Evolutionary conservation across 2,329 filamentous ascomycete species (phyloP).

Genomic region (Rhynchosporium agropyri): DNA sequence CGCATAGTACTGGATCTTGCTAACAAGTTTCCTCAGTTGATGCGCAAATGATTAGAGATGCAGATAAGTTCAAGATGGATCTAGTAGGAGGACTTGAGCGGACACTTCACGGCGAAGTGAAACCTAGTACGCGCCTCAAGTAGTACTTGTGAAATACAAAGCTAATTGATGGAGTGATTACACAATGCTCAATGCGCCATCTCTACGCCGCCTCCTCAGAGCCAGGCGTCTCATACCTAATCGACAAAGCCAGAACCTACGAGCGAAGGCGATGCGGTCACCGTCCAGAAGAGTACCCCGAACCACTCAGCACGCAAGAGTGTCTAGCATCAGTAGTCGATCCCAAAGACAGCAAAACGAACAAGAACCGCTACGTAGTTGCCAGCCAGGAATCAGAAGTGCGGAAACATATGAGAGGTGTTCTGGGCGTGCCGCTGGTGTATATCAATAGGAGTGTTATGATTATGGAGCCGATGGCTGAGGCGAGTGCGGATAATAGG

Average conservation of each 20-base stretch:
- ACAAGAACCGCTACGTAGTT: constrained; percentile 79
- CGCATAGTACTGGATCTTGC: constrained; percentile 15
- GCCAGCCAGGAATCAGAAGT: constrained; percentile 71
- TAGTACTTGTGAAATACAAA: neutral
- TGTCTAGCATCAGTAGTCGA: constrained; percentile 78
- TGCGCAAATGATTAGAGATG: constrained; percentile 80
- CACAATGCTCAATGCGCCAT: constrained; percentile 79
- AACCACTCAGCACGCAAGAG: constrained; percentile 69
- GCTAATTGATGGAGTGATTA: constrained; percentile 61
- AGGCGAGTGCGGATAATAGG: constrained; percentile 62
- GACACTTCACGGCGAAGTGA: constrained; percentile 84
- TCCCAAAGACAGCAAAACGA: constrained; percentile 69
- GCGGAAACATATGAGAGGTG: constrained; percentile 62
- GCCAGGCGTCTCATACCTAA: constrained; percentile 55
- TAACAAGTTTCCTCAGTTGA: constrained; percentile 60
- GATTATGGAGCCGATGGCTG: constrained; percentile 77
- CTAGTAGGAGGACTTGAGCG: constrained; percentile 74
- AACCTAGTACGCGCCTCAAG: constrained; percentile 62
- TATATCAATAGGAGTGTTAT: constrained; percentile 81
- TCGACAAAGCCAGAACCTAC: constrained; percentile 72
- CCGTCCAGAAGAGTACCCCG: constrained; percentile 69
- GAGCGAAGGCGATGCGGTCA: constrained; percentile 81
- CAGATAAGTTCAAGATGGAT: constrained; percentile 86
- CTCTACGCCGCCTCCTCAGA: constrained; percentile 67
- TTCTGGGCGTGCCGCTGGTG: constrained; percentile 74